Percentiles rank a stretch among this genome's conserved stretches.
Conservation (phyloP, 345 rosid species). For the Odontarrhena argentea region DNA sequence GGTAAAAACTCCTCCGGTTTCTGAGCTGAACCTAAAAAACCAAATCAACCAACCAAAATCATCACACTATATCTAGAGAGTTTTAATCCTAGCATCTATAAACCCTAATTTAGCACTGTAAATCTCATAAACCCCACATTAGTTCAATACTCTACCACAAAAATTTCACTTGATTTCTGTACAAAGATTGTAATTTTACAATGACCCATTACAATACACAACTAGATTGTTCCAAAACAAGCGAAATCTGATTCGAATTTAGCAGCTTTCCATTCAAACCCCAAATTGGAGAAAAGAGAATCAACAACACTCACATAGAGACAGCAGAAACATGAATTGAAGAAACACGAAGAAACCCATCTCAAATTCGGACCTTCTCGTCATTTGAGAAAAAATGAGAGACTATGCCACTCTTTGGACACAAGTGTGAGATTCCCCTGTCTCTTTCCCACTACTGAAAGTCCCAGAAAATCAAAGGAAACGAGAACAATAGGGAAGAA, state of each 20-base stretch:
- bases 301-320: conserved; percentile 37
- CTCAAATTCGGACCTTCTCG: conserved; percentile 35
- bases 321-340: conserved; percentile 30
- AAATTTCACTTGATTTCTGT: conserved; percentile 1
- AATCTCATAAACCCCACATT: conserved; percentile 14
- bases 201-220: conserved; percentile 37
- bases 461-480: conserved; percentile 13
- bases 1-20: conserved; percentile 54
- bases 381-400: conserved; percentile 18
- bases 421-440: conserved; percentile 12
- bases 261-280: background rate
- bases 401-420: conserved; percentile 8
- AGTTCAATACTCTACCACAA: conserved; percentile 1
- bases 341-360: conserved; percentile 37
- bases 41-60: conserved; percentile 14
- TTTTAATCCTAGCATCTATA: background rate
- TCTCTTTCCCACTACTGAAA: conserved; percentile 37
- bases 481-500: conserved; percentile 15
- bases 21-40: conserved; percentile 56
- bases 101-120: conserved; percentile 25
- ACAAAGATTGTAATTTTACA: conserved; percentile 18
- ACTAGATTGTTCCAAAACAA: conserved; percentile 44
- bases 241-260: conserved; percentile 28
- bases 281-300: conserved; percentile 20
- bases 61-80: background rate